Conservation (phyloP, 306 rosid species). For the Psophocarpus tetragonolobus region DNA sequence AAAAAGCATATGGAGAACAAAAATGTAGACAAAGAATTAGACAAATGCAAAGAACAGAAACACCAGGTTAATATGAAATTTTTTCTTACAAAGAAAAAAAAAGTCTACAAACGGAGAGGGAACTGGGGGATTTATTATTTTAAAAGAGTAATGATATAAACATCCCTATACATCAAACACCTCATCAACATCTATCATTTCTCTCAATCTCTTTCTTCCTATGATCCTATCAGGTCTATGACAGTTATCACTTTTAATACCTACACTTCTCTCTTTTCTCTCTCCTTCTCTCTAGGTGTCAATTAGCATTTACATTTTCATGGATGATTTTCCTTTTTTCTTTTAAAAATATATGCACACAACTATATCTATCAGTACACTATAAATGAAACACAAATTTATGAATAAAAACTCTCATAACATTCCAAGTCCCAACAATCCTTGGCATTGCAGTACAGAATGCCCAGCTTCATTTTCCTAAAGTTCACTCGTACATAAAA, state of each 20-base stretch:
- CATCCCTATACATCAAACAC: background rate
- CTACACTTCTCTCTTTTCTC: background rate
- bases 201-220: background rate
- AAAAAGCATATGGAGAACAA: conserved; percentile 24
- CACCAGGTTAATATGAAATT: background rate
- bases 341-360: background rate
- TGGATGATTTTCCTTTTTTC: background rate
- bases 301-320: background rate
- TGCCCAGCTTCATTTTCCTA: background rate
- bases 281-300: background rate
- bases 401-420: background rate
- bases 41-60: conserved; percentile 25
- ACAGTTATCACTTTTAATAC: background rate
- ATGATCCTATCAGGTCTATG: no score
- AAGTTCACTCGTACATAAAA: conserved; percentile 14
- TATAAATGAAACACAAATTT: background rate
- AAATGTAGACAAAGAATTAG: conserved; percentile 30
- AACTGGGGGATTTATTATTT: background rate
- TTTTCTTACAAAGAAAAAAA: background rate
- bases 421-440: background rate
- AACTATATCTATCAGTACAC: background rate
- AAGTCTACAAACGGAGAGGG: background rate
- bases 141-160: background rate
- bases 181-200: background rate
- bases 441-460: conserved; percentile 8